phyloP scores from a whole-genome alignment of 495 filamentous ascomycete genomes.

The Cairneyella variabilis region DNA sequence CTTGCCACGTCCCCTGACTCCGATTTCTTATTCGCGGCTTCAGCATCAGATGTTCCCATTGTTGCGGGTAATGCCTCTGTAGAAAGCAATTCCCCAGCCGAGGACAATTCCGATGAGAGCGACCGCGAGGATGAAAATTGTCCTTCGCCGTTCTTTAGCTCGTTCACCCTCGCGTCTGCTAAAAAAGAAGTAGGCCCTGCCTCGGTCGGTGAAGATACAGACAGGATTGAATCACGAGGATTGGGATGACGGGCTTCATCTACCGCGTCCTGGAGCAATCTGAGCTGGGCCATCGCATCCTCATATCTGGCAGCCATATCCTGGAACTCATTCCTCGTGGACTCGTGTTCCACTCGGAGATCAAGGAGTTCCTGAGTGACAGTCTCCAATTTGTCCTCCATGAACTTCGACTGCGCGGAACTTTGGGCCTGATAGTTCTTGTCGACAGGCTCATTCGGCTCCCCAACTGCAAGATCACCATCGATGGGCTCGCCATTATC shows the following conservation, averaged over 20 bases:
- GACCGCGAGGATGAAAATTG: slow-evolving; percentile 88
- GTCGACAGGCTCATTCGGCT: slow-evolving; percentile 9
- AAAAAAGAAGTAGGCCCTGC: slow-evolving; percentile 88
- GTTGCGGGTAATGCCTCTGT: slow-evolving; percentile 77
- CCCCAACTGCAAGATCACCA: slow-evolving; percentile 18
- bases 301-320: slow-evolving; percentile 86
- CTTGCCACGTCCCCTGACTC: slow-evolving; percentile 15
- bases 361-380: slow-evolving; percentile 92
- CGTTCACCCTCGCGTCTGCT: slow-evolving; percentile 74
- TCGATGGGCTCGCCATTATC: slow-evolving; percentile 27
- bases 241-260: slow-evolving; percentile 74
- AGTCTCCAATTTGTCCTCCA: slow-evolving; percentile 88
- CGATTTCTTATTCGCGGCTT: slow-evolving; percentile 35
- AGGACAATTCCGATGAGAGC: slow-evolving; percentile 91
- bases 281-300: slow-evolving; percentile 75
- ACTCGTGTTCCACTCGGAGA: slow-evolving; percentile 85
- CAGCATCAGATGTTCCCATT: slow-evolving; percentile 56
- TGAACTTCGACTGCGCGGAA: slow-evolving; percentile 77
- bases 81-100: slow-evolving; percentile 86
- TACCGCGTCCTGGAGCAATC: slow-evolving; percentile 77
- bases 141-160: slow-evolving; percentile 68
- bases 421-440: slow-evolving; percentile 19
- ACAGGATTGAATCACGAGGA: slow-evolving; percentile 48
- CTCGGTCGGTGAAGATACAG: slow-evolving; percentile 49
- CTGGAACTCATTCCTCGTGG: slow-evolving; percentile 75